Base-by-base conservation (phyloP, 441 rosid species). In the Hura crepitans region DNA sequence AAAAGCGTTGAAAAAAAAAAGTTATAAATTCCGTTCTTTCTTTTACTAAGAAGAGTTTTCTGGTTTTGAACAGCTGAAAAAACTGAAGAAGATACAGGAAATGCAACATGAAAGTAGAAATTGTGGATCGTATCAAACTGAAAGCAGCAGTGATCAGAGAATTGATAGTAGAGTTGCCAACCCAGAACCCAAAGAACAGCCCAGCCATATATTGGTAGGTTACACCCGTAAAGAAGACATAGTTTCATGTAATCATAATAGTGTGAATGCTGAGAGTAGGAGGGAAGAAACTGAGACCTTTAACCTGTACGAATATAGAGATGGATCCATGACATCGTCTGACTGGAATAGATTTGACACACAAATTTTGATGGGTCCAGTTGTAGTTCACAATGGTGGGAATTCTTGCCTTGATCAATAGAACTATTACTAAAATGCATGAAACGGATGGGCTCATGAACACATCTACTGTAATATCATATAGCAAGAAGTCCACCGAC, bases 371-470 rank as follows among this genome's bases (percentile, higher is more conserved):
- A 72, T 28, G 62, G 62, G 62, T 64, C 64, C 13, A 51, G 47
- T 11, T 54, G 69, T 31, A 65, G 49, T 56, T 68, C 69, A 45
- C 49, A 68, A 51, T 74, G 77, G 77, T 74, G 65, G 65, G 65
- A 68, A 31, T 55, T 74, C 28, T 55, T 42, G 28, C 27, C 65
- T 33, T 74, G 39, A 68, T 68, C 28, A 50, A 12, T 27, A 11
- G 25, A 61, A 49, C 7, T 39, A 22, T 47, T 8, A 53, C 47
- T 45, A 43, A 66, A 58, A 35, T 18, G 30, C 25, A 53, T 23
- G 28, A 20, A 33, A 65, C n/a, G 53, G 35, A 57, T 56, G 14
- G 33, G 62, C 62, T 57, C 17, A 55, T 55, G 27, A 37, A n/a
- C 28, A 10, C 46, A 8, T 60, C 47, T 9, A 67, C 27, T 31